Evolutionary conservation across 2,329 filamentous ascomycete genomes (phyloP).

Genomic region (Thelonectria blattea): DNA sequence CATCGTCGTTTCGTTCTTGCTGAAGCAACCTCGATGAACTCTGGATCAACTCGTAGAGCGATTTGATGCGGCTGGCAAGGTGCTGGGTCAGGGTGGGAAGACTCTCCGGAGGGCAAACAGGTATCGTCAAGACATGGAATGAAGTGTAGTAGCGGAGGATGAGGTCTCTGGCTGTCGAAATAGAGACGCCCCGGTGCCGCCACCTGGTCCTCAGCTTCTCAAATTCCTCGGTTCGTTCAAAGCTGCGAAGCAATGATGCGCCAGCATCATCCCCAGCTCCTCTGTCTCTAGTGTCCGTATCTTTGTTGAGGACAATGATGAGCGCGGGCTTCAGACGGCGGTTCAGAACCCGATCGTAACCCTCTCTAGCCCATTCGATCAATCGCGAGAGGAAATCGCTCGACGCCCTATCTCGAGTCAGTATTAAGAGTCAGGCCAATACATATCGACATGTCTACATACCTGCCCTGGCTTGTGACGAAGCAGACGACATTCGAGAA

Average conservation of each 20-base stretch:
- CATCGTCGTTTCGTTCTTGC: background rate
- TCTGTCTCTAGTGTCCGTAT: background rate
- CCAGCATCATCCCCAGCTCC: background rate
- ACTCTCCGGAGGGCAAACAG: background rate
- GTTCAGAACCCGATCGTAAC: conserved; percentile 21
- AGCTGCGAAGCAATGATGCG: background rate
- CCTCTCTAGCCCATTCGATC: conserved; percentile 23
- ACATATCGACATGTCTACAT: background rate
- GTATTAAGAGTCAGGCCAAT: background rate
- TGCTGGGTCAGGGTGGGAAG: background rate
- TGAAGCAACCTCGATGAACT: background rate
- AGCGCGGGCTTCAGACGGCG: conserved; percentile 12
- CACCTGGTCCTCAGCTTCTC: background rate
- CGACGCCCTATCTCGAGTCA: background rate
- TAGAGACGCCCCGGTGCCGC: background rate
- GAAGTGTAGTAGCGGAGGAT: conserved; percentile 21
- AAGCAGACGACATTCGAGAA: conserved; percentile 24
- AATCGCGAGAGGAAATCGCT: conserved; percentile 8
- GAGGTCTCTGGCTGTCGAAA: background rate
- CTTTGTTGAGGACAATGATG: conserved; percentile 22
- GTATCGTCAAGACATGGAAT: conserved; percentile 14
- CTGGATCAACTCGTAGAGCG: conserved; percentile 5
- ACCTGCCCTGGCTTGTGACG: conserved; percentile 22
- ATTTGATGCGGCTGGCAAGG: background rate
- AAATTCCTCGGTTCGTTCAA: background rate